Evolutionary conservation across 805 yeast genomes (phyloP), one percentile per base, ranked within the genome.

Genomic region (Saturnispora serradocipensis): DNA sequence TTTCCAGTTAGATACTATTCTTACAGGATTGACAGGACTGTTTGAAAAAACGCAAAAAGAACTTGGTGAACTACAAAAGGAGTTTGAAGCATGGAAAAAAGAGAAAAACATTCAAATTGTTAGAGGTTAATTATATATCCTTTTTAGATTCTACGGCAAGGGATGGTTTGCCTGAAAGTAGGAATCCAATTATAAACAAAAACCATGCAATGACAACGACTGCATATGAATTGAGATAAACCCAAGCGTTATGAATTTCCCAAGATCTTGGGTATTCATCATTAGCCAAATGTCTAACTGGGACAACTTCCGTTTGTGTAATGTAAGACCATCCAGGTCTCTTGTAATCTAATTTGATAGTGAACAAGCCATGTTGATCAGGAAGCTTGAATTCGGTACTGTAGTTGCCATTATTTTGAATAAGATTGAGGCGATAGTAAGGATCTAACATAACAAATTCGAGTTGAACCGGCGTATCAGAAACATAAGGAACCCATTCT

Each of bases 281-380:
- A 67, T 90, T 91, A 54, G 98, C 97, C 61, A 87, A 76, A 67
- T 93, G 98, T 67, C 98, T 82, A 45, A 93, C 82, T 2, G 98
- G 82, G 50, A 88, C 88, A 18, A 85, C 81, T 50, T 76, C 75
- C 55, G 77, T 75, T 59, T 84, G 87, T 27, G 73, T 73, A 49
- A 91, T 65, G 67, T 74, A 89, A 24, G 86, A 74, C 59, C 75
- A 74, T 5, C 98, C 98, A 13, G 78, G 72, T 63, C 96, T 81
- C 65, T 78, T 78, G 72, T 90, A 90, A 60, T 86, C 84, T 45
- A 86, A 74, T 55, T 76, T 75, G 66, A 87, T 89, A 2, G 97
- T 86, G 71, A 89, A 93, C 78, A 93, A 86, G 52, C 99, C 99
- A 68, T 93, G 96, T 62, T 89, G 97, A 67, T 91, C 97, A 22